Conservation (phyloP, 140 eudicot genomes). For the Bidens hawaiensis region DNA sequence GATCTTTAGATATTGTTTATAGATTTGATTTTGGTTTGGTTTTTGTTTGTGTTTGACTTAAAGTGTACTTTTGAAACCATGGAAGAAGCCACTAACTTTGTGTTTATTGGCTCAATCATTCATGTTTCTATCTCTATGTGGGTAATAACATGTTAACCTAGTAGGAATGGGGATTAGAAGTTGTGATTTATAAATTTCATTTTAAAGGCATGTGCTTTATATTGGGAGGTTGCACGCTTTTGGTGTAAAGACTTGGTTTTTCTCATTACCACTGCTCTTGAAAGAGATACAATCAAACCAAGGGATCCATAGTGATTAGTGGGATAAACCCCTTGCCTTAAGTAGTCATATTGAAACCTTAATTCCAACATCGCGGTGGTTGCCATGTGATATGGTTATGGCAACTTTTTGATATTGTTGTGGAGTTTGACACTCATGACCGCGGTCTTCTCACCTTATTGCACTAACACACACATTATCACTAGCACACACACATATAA, state of each 20-base stretch:
- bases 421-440: not conserved
- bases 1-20: not conserved
- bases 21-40: not conserved
- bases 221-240: too few relatives aligned
- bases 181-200: too few relatives aligned
- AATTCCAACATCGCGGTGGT: not conserved
- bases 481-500: too few relatives aligned
- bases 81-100: not conserved
- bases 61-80: not conserved
- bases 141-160: not conserved
- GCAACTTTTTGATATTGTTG: not conserved
- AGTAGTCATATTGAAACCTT: not conserved
- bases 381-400: not conserved
- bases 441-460: not conserved
- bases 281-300: not conserved
- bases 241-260: not conserved
- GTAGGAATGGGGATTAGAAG: not conserved
- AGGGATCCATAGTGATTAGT: not conserved
- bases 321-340: not conserved
- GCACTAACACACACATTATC: not conserved
- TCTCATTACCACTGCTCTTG: not conserved
- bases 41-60: too few relatives aligned
- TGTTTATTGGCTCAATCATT: not conserved
- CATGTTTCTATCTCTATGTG: too few relatives aligned
- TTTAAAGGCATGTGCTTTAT: not conserved